phyloP scores from a whole-genome alignment of 768 basidiomycete genomes.

The Phlebiopsis gigantea region DNA sequence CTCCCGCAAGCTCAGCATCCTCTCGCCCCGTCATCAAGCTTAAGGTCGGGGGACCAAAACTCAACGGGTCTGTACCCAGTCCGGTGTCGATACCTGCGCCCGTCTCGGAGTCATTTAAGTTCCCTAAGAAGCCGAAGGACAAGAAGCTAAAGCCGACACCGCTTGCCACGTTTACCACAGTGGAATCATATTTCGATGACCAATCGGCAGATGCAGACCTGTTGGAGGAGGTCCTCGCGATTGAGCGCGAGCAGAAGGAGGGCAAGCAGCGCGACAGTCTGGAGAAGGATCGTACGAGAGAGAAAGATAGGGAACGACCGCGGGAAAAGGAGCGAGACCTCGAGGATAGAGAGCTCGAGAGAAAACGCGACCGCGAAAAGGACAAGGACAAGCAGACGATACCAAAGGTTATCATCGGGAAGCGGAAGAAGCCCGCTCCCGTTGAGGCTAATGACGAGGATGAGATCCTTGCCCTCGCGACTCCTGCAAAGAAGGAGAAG shows the following conservation, averaged over 20 bases:
- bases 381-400: constrained; percentile 5
- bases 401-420: constrained; percentile 37
- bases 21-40: constrained; percentile 62
- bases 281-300: constrained; percentile 11
- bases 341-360: constrained; percentile 3
- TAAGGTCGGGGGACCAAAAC: constrained; percentile 39
- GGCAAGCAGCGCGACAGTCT: constrained; percentile 18
- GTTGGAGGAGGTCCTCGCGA: constrained; percentile 75
- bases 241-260: constrained; percentile 63
- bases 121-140: constrained; percentile 21
- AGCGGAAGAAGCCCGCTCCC: constrained; percentile 49
- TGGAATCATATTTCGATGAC: constrained; percentile 59
- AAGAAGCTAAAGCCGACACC: constrained; percentile 29
- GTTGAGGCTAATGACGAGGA: constrained; percentile 44
- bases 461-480: constrained; percentile 57
- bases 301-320: neutral
- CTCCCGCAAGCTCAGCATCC: constrained; percentile 23
- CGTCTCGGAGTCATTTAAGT: constrained; percentile 10
- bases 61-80: constrained; percentile 16
- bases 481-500: constrained; percentile 55
- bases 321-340: constrained; percentile 4
- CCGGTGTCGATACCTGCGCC: constrained; percentile 14
- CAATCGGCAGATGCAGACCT: constrained; percentile 65
- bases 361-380: neutral
- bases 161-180: constrained; percentile 36